Evolutionary conservation across 805 yeast species (phyloP).

Genomic region (Pichia deserticola): DNA sequence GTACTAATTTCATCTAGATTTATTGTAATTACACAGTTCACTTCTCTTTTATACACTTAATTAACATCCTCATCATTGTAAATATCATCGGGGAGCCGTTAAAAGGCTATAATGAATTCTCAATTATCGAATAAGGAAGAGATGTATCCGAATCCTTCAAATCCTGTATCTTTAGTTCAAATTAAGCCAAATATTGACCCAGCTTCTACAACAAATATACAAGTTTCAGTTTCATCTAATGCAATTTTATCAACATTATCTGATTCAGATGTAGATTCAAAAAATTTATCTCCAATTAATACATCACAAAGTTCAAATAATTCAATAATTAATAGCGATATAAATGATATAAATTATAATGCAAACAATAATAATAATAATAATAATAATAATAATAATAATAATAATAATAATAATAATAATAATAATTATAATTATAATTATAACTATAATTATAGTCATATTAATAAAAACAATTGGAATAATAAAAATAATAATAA

Average conservation of each 20-base stretch:
- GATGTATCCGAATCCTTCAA: not conserved
- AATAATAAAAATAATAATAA: not conserved
- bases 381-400: not conserved
- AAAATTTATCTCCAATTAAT: not conserved
- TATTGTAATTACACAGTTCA: no score
- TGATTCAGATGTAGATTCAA: not conserved
- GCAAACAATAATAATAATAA: not conserved
- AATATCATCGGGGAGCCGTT: not conserved
- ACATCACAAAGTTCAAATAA: slow-evolving; percentile 3
- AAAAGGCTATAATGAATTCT: not conserved
- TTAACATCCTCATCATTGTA: not conserved
- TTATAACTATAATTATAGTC: no score
- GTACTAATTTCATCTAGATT: no score
- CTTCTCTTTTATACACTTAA: no score
- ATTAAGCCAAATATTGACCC: not conserved
- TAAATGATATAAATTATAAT: not conserved
- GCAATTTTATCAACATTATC: not conserved
- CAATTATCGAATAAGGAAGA: not conserved
- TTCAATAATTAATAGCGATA: not conserved
- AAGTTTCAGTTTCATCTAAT: not conserved
- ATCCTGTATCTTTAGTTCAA: slow-evolving; percentile 4
- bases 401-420: not conserved
- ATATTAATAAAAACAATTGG: not conserved
- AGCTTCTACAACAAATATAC: slow-evolving; percentile 3
- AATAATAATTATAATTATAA: not conserved